Evolutionary conservation across 495 filamentous ascomycete genomes (phyloP), one percentile per base, ranked within the genome.

Genomic region (Letharia lupina): DNA sequence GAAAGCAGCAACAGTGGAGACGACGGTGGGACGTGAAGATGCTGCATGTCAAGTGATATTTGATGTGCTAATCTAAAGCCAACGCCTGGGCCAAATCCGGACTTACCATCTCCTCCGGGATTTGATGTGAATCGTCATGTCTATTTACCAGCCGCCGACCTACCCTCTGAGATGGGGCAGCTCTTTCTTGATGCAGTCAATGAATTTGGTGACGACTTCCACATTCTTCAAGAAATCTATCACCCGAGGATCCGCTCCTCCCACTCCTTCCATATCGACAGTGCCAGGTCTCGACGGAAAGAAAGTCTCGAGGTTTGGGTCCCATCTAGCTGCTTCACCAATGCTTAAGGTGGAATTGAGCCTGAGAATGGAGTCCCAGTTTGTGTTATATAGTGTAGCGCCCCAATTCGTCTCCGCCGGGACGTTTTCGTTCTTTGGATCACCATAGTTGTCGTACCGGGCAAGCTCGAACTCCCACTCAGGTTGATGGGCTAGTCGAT

Each of bases 401-500:
- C 77, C 80, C 73, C 83, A 83, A 31, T 70, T 45, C 13, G 66
- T 65, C n/a, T 60, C 37, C 33, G 33, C 35, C 10, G 66, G 61
- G 13, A 71, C 63, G 12, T 40, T 66, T 0, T 54, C 44, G 4
- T 62, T 44, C 37, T 67, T 63, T 18, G 59, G 47, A 20, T 59
- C 13, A 23, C 68, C 68, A 74, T 85, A 86, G 33, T 72, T 76
- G 61, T 83, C 84, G 66, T 84, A 83, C 9, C 85, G 75, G 20
- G 81, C 75, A 31, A 88, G 73, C 65, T 88, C 82, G 6, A 88
- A 70, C 7, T 83, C 75, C 62, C 83, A 85, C 1, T 77, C 75
- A 0, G 81, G 82, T 7, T 73, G 40, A 3, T 65, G 68, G 60
- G 76, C 79, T 50, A 85, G 71, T 12, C 71, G 72, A 60, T 81